phyloP scores from a whole-genome alignment of 2,329 filamentous ascomycete genomes.

The Fusarium odoratissimum region DNA sequence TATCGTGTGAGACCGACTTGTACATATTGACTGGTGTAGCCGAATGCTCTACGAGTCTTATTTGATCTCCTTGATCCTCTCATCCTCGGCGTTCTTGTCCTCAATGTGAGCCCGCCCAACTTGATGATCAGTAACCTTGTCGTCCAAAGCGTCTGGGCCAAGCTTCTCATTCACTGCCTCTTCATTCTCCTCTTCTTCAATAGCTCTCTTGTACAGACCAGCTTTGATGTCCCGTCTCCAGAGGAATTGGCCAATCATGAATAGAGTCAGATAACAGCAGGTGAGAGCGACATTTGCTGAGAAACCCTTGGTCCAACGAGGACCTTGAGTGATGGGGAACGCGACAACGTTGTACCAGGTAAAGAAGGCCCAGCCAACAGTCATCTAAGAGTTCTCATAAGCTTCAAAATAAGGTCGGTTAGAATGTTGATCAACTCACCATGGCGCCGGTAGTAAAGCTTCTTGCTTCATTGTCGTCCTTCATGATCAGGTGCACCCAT shows the following conservation, averaged over 20 bases:
- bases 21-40: background rate
- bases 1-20: no score
- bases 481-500: constrained; percentile 41
- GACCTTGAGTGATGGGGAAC: constrained; percentile 36
- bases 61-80: background rate
- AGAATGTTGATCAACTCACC: constrained; percentile 5
- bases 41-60: background rate
- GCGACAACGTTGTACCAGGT: constrained; percentile 40
- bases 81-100: background rate
- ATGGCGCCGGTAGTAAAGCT: constrained; percentile 43
- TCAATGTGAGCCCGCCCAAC: background rate
- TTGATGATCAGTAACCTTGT: background rate
- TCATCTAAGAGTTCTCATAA: constrained; percentile 42
- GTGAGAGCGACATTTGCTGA: constrained; percentile 41
- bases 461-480: constrained; percentile 35
- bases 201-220: constrained; percentile 33
- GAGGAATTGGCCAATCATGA: constrained; percentile 48
- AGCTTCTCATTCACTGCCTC: constrained; percentile 38
- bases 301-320: constrained; percentile 41
- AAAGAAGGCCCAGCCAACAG: constrained; percentile 43
- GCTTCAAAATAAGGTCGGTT: rapidly evolving
- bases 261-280: constrained; percentile 46
- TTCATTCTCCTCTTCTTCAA: constrained; percentile 40
- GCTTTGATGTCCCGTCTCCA: constrained; percentile 47
- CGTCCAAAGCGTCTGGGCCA: background rate